Conservation (phyloP, 2,329 filamentous ascomycete genomes). For the Verticillium zaregamsianum region DNA sequence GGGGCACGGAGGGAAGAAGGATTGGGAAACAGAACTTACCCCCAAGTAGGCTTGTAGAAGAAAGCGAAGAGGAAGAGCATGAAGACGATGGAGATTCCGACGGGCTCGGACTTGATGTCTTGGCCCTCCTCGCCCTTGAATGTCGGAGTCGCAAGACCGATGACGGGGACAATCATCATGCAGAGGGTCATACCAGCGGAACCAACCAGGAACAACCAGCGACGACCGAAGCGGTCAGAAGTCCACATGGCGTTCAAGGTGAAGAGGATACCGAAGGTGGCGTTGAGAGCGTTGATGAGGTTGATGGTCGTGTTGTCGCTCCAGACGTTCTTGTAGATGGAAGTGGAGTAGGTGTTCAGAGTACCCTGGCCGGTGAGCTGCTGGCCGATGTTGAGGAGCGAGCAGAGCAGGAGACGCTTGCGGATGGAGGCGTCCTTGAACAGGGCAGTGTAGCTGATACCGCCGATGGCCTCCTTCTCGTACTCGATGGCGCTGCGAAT, state of each 20-base stretch:
- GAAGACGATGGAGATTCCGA: slow-evolving; percentile 66
- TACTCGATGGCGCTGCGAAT: slow-evolving; percentile 68
- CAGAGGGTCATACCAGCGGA: slow-evolving; percentile 64
- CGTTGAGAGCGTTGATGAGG: slow-evolving; percentile 71
- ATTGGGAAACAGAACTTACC: slow-evolving; percentile 19
- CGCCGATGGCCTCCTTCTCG: slow-evolving; percentile 64
- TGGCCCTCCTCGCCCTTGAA: slow-evolving; percentile 33
- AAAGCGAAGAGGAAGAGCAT: slow-evolving; percentile 62
- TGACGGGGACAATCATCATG: slow-evolving; percentile 60
- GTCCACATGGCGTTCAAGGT: slow-evolving; percentile 72
- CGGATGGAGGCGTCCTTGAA: slow-evolving; percentile 68
- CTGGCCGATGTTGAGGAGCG: slow-evolving; percentile 66
- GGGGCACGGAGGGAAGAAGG: no score
- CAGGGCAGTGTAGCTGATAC: slow-evolving; percentile 55
- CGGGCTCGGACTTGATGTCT: slow-evolving; percentile 48
- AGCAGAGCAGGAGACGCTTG: slow-evolving; percentile 61
- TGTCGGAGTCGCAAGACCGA: slow-evolving; percentile 46
- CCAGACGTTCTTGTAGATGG: slow-evolving; percentile 70
- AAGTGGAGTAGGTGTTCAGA: slow-evolving; percentile 69
- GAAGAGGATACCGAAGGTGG: slow-evolving; percentile 68
- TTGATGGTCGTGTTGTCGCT: slow-evolving; percentile 54
- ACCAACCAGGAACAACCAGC: slow-evolving; percentile 65
- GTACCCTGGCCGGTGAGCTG: slow-evolving; percentile 71
- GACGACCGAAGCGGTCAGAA: slow-evolving; percentile 66
- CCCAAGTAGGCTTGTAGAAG: slow-evolving; percentile 68